Base-by-base conservation (phyloP, 2,329 filamentous ascomycete species). In the Zarea fungicola region DNA sequence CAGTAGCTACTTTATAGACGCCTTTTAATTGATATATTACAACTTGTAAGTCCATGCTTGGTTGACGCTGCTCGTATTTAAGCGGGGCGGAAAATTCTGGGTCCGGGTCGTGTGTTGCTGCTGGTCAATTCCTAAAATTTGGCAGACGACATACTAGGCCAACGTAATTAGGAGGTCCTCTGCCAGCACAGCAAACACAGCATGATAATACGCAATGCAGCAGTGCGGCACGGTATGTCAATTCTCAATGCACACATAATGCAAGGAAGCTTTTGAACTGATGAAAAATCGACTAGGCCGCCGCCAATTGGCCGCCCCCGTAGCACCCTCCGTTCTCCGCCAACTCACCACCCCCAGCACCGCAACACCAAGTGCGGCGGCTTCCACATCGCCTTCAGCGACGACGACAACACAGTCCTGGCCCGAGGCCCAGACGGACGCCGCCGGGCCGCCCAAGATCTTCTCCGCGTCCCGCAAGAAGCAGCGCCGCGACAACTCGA, bases 151-250 rank as follows among this genome's bases (percentile, higher is more conserved):
- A 31, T 25, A 16, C 14, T 6, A 8, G 22, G 6, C 10, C 16
- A 29, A 40, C 39, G 45, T 18, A 45, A 32, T 47, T 44, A 40
- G 29, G 36, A 37, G 34, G 35, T 36, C 11, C 29, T 10, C 26
- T 40, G 13, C 14, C 13, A 26, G 21, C 42, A 26, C 37, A 31
- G 31, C 32, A 19, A 19, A 26, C 14, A 61, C 65, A 65, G 61
- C 56, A 83, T 82, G 79, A 79, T 81, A 60, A 58, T 78, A 56
- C 74, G 77, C 69, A 80, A 72, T 61, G 65, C 71, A 55, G 69
- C 69, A 46, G 65, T 73, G 63, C 77, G 77, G 75, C 70, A 79
- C 63, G 73, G 79, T 81, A 66, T 59, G 72, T 58, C 49, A 55
- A 57, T 19, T n/a, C n/a, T n/a, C n/a, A n/a, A n/a, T n/a, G n/a